phyloP scores from a whole-genome alignment of 1,284 basidiomycete species.

The Irpex sp. region DNA sequence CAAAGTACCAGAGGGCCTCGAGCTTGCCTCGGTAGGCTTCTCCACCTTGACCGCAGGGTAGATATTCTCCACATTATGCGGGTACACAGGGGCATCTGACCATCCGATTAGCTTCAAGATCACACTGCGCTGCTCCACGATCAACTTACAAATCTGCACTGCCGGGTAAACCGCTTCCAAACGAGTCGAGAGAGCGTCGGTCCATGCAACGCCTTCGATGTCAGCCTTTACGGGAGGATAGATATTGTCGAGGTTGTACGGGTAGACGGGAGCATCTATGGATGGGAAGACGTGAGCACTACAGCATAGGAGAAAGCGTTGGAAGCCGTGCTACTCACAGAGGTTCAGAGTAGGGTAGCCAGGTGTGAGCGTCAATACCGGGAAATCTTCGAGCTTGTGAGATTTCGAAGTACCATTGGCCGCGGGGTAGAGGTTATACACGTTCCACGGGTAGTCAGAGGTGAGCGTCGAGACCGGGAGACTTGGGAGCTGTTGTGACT shows the following conservation, averaged over 20 bases:
- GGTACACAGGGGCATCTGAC: slow-evolving; percentile 9
- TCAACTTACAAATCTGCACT: slow-evolving; percentile 12
- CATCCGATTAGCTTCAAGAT: neutral
- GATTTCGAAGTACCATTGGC: neutral
- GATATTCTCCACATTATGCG: slow-evolving; percentile 8
- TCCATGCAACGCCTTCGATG: neutral
- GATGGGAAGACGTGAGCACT: too few relatives aligned
- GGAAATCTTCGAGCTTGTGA: neutral
- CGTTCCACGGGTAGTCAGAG: neutral
- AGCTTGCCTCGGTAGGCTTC: neutral
- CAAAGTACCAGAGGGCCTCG: neutral
- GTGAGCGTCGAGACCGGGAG: neutral
- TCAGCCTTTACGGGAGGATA: slow-evolving; percentile 5
- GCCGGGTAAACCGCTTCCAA: slow-evolving; percentile 5
- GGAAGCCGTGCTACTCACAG: slow-evolving; percentile 8
- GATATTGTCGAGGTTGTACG: slow-evolving; percentile 11
- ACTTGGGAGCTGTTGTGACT: neutral
- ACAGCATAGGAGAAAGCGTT: too few relatives aligned
- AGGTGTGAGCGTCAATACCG: neutral
- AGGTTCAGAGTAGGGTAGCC: slow-evolving; percentile 9
- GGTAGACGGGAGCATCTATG: slow-evolving; percentile 30
- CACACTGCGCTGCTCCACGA: neutral
- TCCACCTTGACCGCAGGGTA: neutral
- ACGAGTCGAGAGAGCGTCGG: neutral
- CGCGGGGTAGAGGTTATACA: slow-evolving; percentile 12